A percentile compares a stretch with the other conserved stretches of the same genome.
These are phyloP conservation scores for Xylaria telfairii DNA, from an alignment of 495 filamentous ascomycete genomes.

Conservation along the genomic window DNA sequence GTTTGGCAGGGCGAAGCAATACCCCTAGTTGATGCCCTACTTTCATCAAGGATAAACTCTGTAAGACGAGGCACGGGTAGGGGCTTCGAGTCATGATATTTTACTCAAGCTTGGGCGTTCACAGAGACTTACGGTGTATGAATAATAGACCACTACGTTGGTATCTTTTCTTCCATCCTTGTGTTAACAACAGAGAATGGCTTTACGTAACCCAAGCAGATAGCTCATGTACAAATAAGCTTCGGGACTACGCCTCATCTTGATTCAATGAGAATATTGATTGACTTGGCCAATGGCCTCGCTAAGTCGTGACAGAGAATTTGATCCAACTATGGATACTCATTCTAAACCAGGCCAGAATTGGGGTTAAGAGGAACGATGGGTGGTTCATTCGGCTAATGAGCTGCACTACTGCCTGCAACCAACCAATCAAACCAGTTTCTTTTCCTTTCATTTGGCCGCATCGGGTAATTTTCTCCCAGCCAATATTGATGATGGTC, in stretches of 20 bases:
- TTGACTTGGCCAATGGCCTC: neutral
- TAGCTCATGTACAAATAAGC: conserved; percentile 5
- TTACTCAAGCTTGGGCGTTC: conserved; percentile 14
- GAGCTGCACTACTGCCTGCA: neutral
- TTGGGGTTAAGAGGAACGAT: neutral
- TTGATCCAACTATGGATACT: neutral
- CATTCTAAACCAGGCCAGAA: neutral
- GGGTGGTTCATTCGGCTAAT: neutral
- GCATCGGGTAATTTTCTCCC: conserved; percentile 11
- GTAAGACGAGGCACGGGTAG: neutral
- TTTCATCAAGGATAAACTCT: conserved; percentile 15
- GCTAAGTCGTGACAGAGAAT: neutral
- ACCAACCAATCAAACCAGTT: neutral
- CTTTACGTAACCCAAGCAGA: neutral
- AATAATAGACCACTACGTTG: conserved; percentile 26
- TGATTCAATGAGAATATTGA: neutral
- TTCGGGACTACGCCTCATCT: neutral
- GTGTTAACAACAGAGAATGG: conserved; percentile 3
- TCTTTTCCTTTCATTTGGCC: conserved; percentile 1
- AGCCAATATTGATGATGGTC: neutral
- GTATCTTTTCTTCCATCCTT: conserved; percentile 11
- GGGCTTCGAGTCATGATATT: conserved; percentile 3
- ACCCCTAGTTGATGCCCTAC: conserved; percentile 32
- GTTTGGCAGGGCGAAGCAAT: conserved; percentile 36
- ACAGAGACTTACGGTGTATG: conserved; percentile 17